Evolutionary conservation across 164 flowering plant species (phyloP).

Genomic region (Piper longum): DNA sequence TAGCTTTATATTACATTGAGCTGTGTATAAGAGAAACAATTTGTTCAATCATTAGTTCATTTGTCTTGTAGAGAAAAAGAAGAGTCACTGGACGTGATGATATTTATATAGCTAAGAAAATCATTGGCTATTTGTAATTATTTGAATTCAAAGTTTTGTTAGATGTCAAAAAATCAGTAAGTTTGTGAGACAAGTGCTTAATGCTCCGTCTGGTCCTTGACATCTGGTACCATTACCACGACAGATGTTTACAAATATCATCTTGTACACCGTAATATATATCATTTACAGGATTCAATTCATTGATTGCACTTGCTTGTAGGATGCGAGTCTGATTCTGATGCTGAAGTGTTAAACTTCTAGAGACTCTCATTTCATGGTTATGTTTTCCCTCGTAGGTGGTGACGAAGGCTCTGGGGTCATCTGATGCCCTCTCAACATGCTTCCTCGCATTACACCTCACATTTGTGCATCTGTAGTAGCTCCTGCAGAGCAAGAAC

Average conservation of each 20-base stretch:
- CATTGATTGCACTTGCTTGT: slow-evolving; percentile 14
- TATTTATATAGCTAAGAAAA: too few species aligned
- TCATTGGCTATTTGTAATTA: too few species aligned
- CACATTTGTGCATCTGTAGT: slow-evolving; percentile 30
- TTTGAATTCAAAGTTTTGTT: too few species aligned
- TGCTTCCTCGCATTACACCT: slow-evolving; percentile 81
- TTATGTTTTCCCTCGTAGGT: slow-evolving; percentile 90
- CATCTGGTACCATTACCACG: too few species aligned
- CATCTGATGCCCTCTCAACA: slow-evolving; percentile 76
- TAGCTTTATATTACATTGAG: not conserved
- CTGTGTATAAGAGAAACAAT: not conserved
- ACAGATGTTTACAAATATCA: too few species aligned
- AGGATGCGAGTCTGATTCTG: slow-evolving; percentile 24
- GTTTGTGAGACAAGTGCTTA: too few species aligned
- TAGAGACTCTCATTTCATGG: slow-evolving; percentile 55
- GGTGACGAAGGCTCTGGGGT: slow-evolving; percentile 64
- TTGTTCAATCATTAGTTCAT: not conserved
- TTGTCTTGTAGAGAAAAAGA: too few species aligned
- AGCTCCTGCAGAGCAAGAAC: slow-evolving; percentile 49
- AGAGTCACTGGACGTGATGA: too few species aligned
- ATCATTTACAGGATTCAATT: not conserved
- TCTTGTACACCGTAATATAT: too few species aligned
- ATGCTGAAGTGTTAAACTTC: slow-evolving; percentile 20
- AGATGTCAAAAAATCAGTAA: too few species aligned
- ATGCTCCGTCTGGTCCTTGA: too few species aligned